These are phyloP conservation scores for Lithospermum erythrorhizon DNA, from an alignment of 257 asterid species.

Conservation along the genomic window DNA sequence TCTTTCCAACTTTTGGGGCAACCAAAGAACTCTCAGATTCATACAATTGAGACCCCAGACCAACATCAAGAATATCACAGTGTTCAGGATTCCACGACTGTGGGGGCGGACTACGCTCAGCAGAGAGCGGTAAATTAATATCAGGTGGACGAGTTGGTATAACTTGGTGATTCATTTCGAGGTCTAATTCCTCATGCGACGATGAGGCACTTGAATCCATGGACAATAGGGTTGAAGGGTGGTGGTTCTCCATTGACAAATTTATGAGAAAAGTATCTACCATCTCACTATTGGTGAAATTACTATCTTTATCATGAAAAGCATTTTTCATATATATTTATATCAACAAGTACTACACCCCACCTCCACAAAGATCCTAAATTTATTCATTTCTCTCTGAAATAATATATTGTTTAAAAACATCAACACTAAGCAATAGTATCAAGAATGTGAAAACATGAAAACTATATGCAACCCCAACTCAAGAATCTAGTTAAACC, in stretches of 20 bases:
- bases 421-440: conserved; percentile 5
- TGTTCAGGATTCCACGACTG: conserved; percentile 65
- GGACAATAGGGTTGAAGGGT: conserved; percentile 83
- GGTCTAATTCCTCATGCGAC: conserved; percentile 65
- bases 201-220: conserved; percentile 91
- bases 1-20: conserved; percentile 55
- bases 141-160: conserved; percentile 72
- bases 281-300: conserved; percentile 31
- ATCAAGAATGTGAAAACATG: conserved; percentile 10
- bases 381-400: conserved; percentile 21
- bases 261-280: conserved; percentile 60
- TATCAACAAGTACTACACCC: conserved; percentile 25
- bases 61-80: conserved; percentile 76
- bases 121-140: conserved; percentile 68
- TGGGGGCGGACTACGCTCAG: conserved; percentile 69
- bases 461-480: conserved; percentile 34
- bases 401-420: conserved; percentile 13
- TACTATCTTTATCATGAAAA: conserved; percentile 22
- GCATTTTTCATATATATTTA: conserved; percentile 19
- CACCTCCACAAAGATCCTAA: conserved; percentile 17
- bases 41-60: conserved; percentile 56
- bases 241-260: conserved; percentile 74
- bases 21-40: conserved; percentile 47
- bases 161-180: conserved; percentile 65
- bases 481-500: conserved; percentile 37